A percentile compares a stretch with the other conserved stretches of the same genome.
These are phyloP conservation scores for Camelina sativa DNA, from an alignment of 345 rosid species.

Conservation along the genomic window DNA sequence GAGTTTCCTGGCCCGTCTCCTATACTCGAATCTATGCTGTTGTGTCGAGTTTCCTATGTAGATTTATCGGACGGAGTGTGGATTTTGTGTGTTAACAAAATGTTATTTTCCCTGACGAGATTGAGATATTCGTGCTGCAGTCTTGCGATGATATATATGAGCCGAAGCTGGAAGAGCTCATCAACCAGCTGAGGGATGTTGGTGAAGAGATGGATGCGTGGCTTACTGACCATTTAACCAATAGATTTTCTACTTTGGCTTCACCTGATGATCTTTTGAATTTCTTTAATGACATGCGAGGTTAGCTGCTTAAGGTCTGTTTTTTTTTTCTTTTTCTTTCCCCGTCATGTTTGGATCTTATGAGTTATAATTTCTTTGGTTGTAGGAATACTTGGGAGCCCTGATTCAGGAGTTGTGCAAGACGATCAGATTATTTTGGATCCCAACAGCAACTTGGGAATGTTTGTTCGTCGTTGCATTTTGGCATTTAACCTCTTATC, in stretches of 20 bases:
- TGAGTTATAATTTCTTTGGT: constrained; percentile 20
- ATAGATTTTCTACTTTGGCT: constrained; percentile 64
- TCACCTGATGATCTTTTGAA: constrained; percentile 82
- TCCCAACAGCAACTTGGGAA: constrained; percentile 79
- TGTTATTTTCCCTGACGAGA: constrained; percentile 20
- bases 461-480: constrained; percentile 88
- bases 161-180: constrained; percentile 77
- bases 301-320: constrained; percentile 42
- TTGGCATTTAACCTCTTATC: constrained; percentile 78
- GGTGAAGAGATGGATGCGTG: constrained; percentile 66
- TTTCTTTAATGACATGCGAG: constrained; percentile 84
- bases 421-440: constrained; percentile 88
- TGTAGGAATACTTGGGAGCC: constrained; percentile 73
- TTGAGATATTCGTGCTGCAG: constrained; percentile 49
- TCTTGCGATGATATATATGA: constrained; percentile 79
- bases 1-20: neutral
- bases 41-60: too few species aligned
- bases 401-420: constrained; percentile 67
- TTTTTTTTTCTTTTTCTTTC: neutral
- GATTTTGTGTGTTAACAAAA: neutral
- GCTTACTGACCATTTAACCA: constrained; percentile 70
- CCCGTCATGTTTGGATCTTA: constrained; percentile 14
- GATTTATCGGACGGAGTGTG: neutral
- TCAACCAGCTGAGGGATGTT: constrained; percentile 69
- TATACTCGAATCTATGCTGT: too few species aligned